phyloP scores from a whole-genome alignment of 345 rosid genomes.

The Turritis glabra region DNA sequence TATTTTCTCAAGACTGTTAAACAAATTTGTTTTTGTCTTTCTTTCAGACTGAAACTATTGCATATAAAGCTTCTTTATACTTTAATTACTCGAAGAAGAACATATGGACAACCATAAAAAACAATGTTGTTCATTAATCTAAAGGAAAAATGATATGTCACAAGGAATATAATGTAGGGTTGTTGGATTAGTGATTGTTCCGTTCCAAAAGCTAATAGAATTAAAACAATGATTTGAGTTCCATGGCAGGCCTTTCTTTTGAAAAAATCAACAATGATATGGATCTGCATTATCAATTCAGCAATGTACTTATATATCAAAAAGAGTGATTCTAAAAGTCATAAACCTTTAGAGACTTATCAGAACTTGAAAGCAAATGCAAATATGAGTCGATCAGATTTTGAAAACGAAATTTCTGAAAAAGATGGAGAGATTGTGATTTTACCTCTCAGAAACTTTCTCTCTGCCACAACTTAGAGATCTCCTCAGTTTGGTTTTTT shows the following conservation, averaged over 20 bases:
- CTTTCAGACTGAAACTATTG: not conserved
- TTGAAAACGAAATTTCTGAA: not conserved
- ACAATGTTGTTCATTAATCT: not conserved
- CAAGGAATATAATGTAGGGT: not conserved
- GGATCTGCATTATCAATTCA: slow-evolving; percentile 14
- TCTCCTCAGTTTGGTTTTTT: not conserved
- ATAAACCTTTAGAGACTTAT: slow-evolving; percentile 1
- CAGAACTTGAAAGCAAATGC: slow-evolving; percentile 11
- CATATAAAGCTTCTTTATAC: not conserved
- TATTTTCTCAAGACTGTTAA: slow-evolving; percentile 1
- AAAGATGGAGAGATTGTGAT: not conserved
- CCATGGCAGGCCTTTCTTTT: too few species aligned
- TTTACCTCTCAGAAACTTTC: slow-evolving; percentile 29
- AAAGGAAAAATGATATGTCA: not conserved
- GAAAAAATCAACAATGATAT: too few species aligned
- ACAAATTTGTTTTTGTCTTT: not conserved
- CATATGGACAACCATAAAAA: not conserved
- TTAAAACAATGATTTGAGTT: slow-evolving; percentile 12
- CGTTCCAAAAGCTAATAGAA: not conserved
- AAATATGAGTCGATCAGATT: not conserved
- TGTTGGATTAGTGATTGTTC: not conserved
- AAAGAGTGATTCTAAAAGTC: slow-evolving; percentile 1
- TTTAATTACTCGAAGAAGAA: not conserved
- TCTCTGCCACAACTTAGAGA: not conserved
- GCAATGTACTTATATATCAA: slow-evolving; percentile 8